phyloP scores from a whole-genome alignment of 495 filamentous ascomycete genomes.

The Lepraria neglecta region DNA sequence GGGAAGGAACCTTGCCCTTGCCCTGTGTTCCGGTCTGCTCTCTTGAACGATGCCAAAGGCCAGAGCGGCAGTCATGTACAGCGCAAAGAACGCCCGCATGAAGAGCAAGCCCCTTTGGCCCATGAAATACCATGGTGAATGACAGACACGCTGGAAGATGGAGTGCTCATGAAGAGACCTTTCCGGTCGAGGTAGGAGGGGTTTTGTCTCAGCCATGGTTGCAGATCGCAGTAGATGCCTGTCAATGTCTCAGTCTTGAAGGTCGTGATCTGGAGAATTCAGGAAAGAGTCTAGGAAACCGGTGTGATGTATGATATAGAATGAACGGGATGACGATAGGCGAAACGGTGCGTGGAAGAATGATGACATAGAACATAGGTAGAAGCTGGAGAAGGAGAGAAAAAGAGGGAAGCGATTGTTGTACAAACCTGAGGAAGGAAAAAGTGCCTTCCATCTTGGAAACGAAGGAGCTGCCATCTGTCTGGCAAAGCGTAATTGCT shows the following conservation, averaged over 20 bases:
- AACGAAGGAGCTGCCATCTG: not conserved
- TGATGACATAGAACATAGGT: not conserved
- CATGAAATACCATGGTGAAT: constrained; percentile 44
- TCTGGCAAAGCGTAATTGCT: too few relatives aligned
- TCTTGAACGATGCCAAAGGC: constrained; percentile 34
- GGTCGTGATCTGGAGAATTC: not conserved
- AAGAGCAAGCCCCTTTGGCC: constrained; percentile 39
- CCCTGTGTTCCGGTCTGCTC: constrained; percentile 24
- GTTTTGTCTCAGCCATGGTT: constrained; percentile 31
- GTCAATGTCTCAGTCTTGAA: not conserved
- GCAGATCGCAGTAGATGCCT: not conserved
- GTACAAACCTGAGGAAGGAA: not conserved
- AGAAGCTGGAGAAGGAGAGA: not conserved
- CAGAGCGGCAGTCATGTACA: constrained; percentile 40
- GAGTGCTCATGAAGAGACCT: constrained; percentile 29
- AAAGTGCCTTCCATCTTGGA: not conserved
- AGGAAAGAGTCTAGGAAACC: constrained; percentile 6
- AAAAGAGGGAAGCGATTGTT: not conserved
- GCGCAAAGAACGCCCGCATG: constrained; percentile 35
- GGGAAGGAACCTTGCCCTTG: constrained; percentile 31
- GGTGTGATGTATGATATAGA: constrained; percentile 10
- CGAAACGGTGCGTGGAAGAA: not conserved
- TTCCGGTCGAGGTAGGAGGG: constrained; percentile 36
- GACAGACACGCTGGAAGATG: constrained; percentile 47
- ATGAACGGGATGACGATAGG: constrained; percentile 5